Conservation (phyloP, 345 rosid species). For the Isatis tinctoria region DNA sequence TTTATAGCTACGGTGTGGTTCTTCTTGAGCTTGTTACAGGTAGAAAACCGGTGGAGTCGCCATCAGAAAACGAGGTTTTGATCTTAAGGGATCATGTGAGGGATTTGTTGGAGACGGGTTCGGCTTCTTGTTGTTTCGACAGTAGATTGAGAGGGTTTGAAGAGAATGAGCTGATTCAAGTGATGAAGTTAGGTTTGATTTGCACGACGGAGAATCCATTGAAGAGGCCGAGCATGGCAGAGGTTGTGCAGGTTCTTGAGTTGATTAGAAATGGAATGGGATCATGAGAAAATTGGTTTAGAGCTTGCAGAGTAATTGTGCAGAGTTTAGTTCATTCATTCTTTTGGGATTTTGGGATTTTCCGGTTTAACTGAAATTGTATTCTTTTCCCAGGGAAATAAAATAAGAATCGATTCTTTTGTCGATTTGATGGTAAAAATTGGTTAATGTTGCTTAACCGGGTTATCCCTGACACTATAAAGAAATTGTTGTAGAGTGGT, state of each 20-base stretch:
- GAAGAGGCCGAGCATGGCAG: constrained; percentile 95
- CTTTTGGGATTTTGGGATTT: constrained; percentile 1
- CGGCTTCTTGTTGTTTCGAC: constrained; percentile 81
- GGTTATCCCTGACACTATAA: too few relatives aligned
- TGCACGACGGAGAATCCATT: constrained; percentile 69
- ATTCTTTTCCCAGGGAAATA: not conserved
- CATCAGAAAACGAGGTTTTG: constrained; percentile 54
- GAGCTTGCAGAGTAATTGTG: not conserved
- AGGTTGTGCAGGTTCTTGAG: constrained; percentile 94
- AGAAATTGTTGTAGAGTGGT: too few relatives aligned
- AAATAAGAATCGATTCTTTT: too few relatives aligned
- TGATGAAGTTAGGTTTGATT: constrained; percentile 80
- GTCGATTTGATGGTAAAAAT: too few relatives aligned
- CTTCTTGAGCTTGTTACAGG: constrained; percentile 91
- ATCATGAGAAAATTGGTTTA: constrained; percentile 23
- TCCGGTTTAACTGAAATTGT: constrained; percentile 1
- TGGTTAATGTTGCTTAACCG: too few relatives aligned
- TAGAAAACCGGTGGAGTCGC: constrained; percentile 84
- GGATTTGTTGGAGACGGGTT: constrained; percentile 60
- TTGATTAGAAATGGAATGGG: constrained; percentile 65
- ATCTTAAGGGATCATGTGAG: constrained; percentile 78
- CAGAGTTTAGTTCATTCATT: constrained; percentile 9
- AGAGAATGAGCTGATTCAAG: constrained; percentile 88
- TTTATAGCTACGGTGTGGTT: constrained; percentile 87
- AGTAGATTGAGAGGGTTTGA: constrained; percentile 57